Evolutionary conservation across 306 rosid species (phyloP).

Genomic region (Malus fusca): DNA sequence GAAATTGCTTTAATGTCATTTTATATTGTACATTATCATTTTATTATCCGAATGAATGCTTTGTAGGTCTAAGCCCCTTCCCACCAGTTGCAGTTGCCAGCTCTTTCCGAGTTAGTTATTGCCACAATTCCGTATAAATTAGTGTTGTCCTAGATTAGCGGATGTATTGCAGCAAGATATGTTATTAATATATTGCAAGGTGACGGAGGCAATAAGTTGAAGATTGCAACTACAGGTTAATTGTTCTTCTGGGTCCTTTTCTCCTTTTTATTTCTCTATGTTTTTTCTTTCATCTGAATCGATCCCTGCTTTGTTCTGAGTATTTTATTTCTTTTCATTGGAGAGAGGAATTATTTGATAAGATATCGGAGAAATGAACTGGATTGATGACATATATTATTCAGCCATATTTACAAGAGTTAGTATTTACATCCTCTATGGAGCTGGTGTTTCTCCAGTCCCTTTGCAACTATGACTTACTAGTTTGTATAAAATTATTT

Average conservation of each 20-base stretch:
- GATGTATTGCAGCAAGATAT: not conserved
- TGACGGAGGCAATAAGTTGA: not conserved
- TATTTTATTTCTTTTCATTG: not conserved
- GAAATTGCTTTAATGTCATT: not conserved
- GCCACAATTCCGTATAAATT: slow-evolving; percentile 1
- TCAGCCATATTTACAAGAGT: slow-evolving; percentile 20
- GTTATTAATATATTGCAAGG: not conserved
- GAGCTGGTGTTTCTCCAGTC: slow-evolving; percentile 15
- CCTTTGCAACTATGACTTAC: slow-evolving; percentile 19
- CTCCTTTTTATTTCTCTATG: not conserved
- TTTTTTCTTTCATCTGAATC: not conserved
- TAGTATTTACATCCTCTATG: slow-evolving; percentile 34
- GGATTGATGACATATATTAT: slow-evolving; percentile 16
- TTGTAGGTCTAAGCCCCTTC: not conserved
- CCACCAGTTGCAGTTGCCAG: not conserved
- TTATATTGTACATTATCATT: slow-evolving; percentile 6
- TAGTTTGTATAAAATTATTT: slow-evolving; percentile 14
- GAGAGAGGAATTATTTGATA: not conserved
- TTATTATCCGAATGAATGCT: not conserved
- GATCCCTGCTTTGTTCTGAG: not conserved
- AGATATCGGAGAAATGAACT: not conserved
- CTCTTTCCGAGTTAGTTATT: not conserved
- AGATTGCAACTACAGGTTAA: not conserved
- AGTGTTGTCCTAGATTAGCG: not conserved
- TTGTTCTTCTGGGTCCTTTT: not conserved